Conservation (phyloP, 192 early-diverging fungal species). For the Geranomyces variabilis region DNA sequence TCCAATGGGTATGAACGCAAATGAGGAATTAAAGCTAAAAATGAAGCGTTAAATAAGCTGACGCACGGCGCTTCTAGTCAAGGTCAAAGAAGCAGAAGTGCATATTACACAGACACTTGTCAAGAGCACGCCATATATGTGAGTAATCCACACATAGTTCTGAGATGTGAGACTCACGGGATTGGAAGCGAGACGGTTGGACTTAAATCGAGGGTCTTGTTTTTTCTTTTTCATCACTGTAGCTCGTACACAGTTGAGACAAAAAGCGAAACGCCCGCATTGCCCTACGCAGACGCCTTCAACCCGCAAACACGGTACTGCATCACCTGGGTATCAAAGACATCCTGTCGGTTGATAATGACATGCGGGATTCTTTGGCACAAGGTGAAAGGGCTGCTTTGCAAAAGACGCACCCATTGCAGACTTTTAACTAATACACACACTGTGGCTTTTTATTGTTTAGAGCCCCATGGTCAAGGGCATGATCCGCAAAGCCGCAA, state of each 20-base stretch:
- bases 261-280: constrained; percentile 52
- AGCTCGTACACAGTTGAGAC: constrained; percentile 53
- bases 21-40: not conserved
- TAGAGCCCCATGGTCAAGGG: constrained; percentile 70
- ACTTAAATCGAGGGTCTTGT: no score
- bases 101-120: constrained; percentile 59
- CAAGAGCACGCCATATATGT: constrained; percentile 55
- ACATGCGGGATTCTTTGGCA: constrained; percentile 67
- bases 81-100: constrained; percentile 70
- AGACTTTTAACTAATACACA: no score
- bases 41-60: not conserved
- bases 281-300: constrained; percentile 76
- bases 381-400: constrained; percentile 36
- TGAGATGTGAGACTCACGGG: no score
- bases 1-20: constrained; percentile 57
- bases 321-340: constrained; percentile 63
- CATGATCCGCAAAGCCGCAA: constrained; percentile 61
- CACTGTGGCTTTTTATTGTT: no score
- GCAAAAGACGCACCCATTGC: no score
- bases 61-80: constrained; percentile 45
- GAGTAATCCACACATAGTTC: constrained; percentile 10
- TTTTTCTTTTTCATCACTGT: constrained; percentile 26
- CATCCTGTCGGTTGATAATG: constrained; percentile 55
- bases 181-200: no score
- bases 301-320: constrained; percentile 64